Conservation (phyloP, 1,139 yeast species). For the Nadsonia commutata region DNA sequence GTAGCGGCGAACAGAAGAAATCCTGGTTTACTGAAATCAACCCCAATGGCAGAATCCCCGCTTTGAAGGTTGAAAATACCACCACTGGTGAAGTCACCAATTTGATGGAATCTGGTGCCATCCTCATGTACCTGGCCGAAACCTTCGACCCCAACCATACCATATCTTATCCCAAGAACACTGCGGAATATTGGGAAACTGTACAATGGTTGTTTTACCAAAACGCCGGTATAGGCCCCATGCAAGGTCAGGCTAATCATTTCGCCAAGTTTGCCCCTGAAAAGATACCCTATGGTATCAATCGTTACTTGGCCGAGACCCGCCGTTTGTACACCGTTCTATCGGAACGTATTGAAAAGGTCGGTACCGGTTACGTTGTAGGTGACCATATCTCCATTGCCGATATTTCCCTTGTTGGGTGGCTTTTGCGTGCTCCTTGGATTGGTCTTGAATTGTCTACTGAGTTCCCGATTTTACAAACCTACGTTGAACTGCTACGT, state of each 20-base stretch:
- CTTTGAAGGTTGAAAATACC: slow-evolving; percentile 30
- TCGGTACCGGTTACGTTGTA: slow-evolving; percentile 37
- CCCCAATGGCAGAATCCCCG: slow-evolving; percentile 52
- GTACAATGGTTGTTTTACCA: slow-evolving; percentile 41
- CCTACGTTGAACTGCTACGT: slow-evolving; percentile 32
- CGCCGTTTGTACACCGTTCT: slow-evolving; percentile 38
- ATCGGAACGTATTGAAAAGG: slow-evolving; percentile 32
- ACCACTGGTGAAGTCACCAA: slow-evolving; percentile 18
- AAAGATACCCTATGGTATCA: slow-evolving; percentile 37
- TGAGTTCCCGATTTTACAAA: slow-evolving; percentile 30
- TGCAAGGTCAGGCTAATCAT: slow-evolving; percentile 44
- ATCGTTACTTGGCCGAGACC: slow-evolving; percentile 37
- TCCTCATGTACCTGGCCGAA: slow-evolving; percentile 40
- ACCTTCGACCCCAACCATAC: slow-evolving; percentile 40
- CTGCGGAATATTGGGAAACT: slow-evolving; percentile 35
- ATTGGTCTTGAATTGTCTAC: slow-evolving; percentile 25
- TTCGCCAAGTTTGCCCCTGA: slow-evolving; percentile 31
- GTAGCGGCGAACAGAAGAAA: slow-evolving; percentile 31
- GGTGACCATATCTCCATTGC: slow-evolving; percentile 43
- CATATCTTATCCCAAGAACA: slow-evolving; percentile 31
- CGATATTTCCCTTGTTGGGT: slow-evolving; percentile 33
- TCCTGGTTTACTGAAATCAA: slow-evolving; percentile 40
- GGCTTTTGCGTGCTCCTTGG: slow-evolving; percentile 17
- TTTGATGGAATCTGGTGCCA: slow-evolving; percentile 45
- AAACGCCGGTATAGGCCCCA: slow-evolving; percentile 46